phyloP scores from a whole-genome alignment of 2,329 filamentous ascomycete genomes.

The Monosporascus sp. region DNA sequence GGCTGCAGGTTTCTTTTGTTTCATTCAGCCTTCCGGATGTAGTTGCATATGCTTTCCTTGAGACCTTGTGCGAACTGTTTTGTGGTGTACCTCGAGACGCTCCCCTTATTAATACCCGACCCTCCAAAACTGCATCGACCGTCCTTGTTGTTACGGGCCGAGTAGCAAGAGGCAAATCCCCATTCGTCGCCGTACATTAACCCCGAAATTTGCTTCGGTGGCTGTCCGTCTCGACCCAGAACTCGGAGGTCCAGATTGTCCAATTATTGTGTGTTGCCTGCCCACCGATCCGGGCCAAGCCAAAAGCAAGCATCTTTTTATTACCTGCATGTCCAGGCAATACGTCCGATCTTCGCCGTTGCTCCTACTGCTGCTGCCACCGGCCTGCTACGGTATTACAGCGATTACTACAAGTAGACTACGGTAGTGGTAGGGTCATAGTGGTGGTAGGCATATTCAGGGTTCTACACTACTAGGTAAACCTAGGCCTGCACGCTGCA shows the following conservation, averaged over 20 bases:
- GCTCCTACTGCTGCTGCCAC: not conserved
- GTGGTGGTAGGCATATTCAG: too few relatives aligned
- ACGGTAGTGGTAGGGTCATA: too few relatives aligned
- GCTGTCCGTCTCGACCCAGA: slow-evolving; percentile 16
- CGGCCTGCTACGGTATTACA: too few relatives aligned
- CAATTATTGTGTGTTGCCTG: not conserved
- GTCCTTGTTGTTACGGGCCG: slow-evolving; percentile 8
- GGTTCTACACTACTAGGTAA: too few relatives aligned
- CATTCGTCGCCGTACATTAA: slow-evolving; percentile 15
- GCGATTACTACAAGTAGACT: too few relatives aligned
- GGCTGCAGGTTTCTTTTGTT: not conserved
- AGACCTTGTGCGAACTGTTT: not conserved
- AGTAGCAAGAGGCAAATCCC: slow-evolving; percentile 7
- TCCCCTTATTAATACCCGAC: not conserved
- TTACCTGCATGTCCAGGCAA: not conserved
- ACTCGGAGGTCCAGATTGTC: slow-evolving; percentile 1
- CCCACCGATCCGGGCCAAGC: not conserved
- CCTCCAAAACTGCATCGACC: not conserved
- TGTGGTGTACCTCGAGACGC: not conserved
- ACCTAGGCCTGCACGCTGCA: too few relatives aligned
- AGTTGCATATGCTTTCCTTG: not conserved
- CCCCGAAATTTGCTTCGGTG: slow-evolving; percentile 13
- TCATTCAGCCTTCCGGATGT: not conserved
- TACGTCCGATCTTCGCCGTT: not conserved
- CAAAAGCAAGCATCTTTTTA: not conserved